Conservation (phyloP, 2,329 filamentous ascomycete genomes). For the Pseudogymnoascus sp. region DNA sequence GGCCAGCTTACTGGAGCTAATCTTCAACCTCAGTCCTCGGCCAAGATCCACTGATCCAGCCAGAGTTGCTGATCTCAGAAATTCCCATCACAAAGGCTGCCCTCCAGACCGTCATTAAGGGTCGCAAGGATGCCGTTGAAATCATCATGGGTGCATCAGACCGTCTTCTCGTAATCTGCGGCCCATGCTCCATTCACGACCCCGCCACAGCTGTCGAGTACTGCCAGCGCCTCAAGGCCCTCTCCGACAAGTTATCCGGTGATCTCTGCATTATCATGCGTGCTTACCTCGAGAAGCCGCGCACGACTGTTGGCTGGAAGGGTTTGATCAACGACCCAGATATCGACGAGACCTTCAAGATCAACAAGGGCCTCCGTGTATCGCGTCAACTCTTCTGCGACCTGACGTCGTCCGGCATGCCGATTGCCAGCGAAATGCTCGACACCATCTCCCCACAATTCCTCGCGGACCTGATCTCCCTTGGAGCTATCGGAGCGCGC, state of each 20-base stretch:
- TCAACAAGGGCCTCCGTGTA: slow-evolving; percentile 94
- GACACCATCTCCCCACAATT: slow-evolving; percentile 98
- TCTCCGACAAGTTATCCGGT: slow-evolving; percentile 69
- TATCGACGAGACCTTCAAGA: slow-evolving; percentile 93
- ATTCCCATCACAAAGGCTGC: slow-evolving; percentile 61
- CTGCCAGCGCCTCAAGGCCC: slow-evolving; percentile 63
- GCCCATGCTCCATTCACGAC: slow-evolving; percentile 96
- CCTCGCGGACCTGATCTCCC: slow-evolving; percentile 88
- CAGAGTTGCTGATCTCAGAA: slow-evolving; percentile 77
- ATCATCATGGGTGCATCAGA: slow-evolving; percentile 40
- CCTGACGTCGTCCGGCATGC: slow-evolving; percentile 77
- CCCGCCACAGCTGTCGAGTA: slow-evolving; percentile 83
- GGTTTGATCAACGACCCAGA: slow-evolving; percentile 98
- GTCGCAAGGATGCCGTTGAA: slow-evolving; percentile 49
- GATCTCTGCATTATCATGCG: slow-evolving; percentile 95
- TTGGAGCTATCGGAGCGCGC: slow-evolving; percentile 89
- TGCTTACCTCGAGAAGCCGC: slow-evolving; percentile 96
- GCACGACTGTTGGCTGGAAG: slow-evolving; percentile 98
- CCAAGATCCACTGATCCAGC: slow-evolving; percentile 88
- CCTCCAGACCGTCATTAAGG: slow-evolving; percentile 60
- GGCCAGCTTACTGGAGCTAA: not conserved
- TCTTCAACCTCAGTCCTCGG: slow-evolving; percentile 58
- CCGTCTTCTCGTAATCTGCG: slow-evolving; percentile 86
- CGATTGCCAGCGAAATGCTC: slow-evolving; percentile 95
- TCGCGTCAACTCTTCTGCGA: slow-evolving; percentile 92